phyloP scores from a whole-genome alignment of 768 basidiomycete genomes.

The Rhodotorula kratochvilovae region DNA sequence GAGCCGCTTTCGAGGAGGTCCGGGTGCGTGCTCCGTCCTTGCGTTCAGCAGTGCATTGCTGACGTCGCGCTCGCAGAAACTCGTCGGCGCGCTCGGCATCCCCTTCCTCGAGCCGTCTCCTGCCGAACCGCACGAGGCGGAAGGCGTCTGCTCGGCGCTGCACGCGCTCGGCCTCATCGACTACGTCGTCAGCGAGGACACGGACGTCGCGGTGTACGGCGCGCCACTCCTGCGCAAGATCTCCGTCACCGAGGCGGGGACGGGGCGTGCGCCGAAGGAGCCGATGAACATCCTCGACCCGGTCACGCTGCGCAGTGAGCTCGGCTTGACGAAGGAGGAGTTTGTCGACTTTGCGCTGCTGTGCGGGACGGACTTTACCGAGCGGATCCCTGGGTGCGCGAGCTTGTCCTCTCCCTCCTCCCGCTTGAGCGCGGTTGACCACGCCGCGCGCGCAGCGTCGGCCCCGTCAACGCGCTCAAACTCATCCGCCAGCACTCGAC shows the following conservation, averaged over 20 bases:
- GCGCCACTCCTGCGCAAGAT: slow-evolving; percentile 19
- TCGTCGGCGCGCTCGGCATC: slow-evolving; percentile 22
- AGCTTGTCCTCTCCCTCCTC: no score
- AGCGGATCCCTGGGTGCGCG: slow-evolving; percentile 9
- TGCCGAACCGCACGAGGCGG: slow-evolving; percentile 27
- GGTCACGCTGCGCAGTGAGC: neutral
- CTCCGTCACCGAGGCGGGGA: neutral
- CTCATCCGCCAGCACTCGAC: neutral
- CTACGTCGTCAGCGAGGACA: slow-evolving; percentile 36
- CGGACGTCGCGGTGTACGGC: slow-evolving; percentile 33
- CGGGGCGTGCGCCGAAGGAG: neutral
- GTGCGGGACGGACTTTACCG: slow-evolving; percentile 37
- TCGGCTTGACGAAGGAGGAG: slow-evolving; percentile 13
- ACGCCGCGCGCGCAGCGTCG: slow-evolving; percentile 8
- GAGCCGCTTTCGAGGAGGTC: neutral
- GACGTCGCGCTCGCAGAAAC: neutral
- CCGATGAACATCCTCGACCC: slow-evolving; percentile 29
- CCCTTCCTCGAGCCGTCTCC: slow-evolving; percentile 19
- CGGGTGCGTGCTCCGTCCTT: slow-evolving; percentile 1
- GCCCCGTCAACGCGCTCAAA: neutral
- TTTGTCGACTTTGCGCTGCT: slow-evolving; percentile 30
- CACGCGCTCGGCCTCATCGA: slow-evolving; percentile 8
- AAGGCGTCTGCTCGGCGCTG: slow-evolving; percentile 30
- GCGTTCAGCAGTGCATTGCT: no score
- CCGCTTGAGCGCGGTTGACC: neutral